A percentile compares a stretch with the other conserved stretches of the same genome.
Conservation (phyloP, 371 early-diverging fungal genomes). For the Cokeromyces recurvatus region DNA sequence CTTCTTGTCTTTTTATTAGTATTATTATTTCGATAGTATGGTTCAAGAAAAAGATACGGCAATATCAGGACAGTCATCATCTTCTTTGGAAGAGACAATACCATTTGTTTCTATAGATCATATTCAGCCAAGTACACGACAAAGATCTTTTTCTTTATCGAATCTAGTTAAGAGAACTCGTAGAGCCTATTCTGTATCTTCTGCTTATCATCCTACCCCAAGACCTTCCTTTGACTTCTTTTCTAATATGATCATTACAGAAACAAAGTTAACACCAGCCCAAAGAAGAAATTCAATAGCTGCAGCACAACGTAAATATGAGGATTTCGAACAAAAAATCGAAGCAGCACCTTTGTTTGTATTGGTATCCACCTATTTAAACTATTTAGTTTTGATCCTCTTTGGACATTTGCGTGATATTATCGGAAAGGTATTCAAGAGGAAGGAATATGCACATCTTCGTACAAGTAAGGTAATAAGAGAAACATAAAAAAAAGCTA, state of each 20-base stretch:
- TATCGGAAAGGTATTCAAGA: constrained; percentile 75
- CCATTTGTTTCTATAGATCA: no score
- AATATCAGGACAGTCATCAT: no score
- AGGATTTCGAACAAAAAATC: constrained; percentile 38
- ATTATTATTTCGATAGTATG: no score
- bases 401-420: constrained; percentile 93
- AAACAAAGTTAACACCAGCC: constrained; percentile 29
- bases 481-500: not conserved
- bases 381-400: constrained; percentile 90
- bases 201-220: constrained; percentile 23
- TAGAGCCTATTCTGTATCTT: constrained; percentile 48
- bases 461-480: constrained; percentile 56
- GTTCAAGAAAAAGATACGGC: no score
- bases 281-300: constrained; percentile 48
- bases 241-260: constrained; percentile 11
- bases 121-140: constrained; percentile 27
- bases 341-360: constrained; percentile 65
- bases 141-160: constrained; percentile 36
- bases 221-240: constrained; percentile 9
- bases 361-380: constrained; percentile 93
- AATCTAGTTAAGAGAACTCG: constrained; percentile 37
- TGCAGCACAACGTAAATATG: constrained; percentile 36
- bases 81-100: no score
- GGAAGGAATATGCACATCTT: constrained; percentile 69
- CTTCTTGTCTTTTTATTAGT: no score